Evolutionary conservation across 2,329 filamentous ascomycete genomes (phyloP), one percentile per base, ranked within the genome.

Genomic region (Microcera coccophila): DNA sequence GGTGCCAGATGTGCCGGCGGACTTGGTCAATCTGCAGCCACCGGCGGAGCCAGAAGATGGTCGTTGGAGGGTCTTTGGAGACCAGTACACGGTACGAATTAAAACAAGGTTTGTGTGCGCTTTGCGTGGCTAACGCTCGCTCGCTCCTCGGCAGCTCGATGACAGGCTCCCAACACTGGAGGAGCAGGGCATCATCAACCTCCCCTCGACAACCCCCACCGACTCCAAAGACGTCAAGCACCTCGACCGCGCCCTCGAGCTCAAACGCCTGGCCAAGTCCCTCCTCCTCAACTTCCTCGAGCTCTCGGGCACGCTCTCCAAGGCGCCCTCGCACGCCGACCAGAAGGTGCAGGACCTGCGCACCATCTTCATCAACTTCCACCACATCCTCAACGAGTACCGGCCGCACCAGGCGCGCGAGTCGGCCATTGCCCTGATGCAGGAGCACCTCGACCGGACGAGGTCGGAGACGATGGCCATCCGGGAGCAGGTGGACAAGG

Each of bases 321-420:
- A 49, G 15, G 55, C 52, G 18, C 62, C 66, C 1, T 35, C 54
- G 32, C 55, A 84, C 62, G 85, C 82, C 39, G 72, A 78, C 19
- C 75, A 81, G 32, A 95, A 95, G 62, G 75, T 91, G 35, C 73
- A 81, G 34, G 85, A 97, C 63, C 68, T 98, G 22, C 78, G 85
- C 57, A 90, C 84, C 14, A 70, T 97, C 20, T 84, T 95, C 50
- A 83, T 91, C 64, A 97, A 97, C 64, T 85, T 94, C 59, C 90
- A 96, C 66, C 88, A 94, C 59, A 76, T 95, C 41, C 81, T 97
- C 52, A 98, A 98, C 64, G 84, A 95, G 64, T 97, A 95, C 67
- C 79, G 91, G 22, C 90, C 90, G 9, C 90, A 96, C 62, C 91
- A 97, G 68, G 90, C 90, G 18, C 73, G 91, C 34, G 90, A 96